These are phyloP conservation scores for Daedaleopsis sinensis DNA, from an alignment of 768 basidiomycete species.

Conservation along the genomic window DNA sequence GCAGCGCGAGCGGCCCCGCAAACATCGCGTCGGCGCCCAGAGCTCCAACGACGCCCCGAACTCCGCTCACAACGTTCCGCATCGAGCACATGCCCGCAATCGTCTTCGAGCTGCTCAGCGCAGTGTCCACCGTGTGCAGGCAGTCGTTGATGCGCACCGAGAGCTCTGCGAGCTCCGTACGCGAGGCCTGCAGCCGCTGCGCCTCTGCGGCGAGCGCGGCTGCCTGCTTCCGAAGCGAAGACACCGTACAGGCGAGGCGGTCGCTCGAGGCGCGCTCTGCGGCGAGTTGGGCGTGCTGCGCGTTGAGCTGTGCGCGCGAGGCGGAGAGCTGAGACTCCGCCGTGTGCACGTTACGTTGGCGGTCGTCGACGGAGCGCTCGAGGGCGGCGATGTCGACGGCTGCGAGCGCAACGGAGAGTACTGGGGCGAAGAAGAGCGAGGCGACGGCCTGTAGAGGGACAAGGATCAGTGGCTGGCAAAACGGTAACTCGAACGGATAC, in stretches of 20 bases:
- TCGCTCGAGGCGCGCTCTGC: background rate
- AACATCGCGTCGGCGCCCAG: slow-evolving; percentile 3
- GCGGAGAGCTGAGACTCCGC: background rate
- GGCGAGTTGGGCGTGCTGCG: background rate
- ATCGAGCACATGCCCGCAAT: background rate
- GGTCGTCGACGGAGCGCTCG: background rate
- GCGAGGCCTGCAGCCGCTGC: background rate
- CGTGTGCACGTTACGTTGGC: background rate
- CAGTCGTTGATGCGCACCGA: slow-evolving; percentile 4
- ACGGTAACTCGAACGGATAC: background rate
- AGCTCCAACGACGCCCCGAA: background rate
- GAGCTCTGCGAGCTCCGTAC: background rate
- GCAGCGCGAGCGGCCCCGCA: background rate
- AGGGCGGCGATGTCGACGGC: background rate
- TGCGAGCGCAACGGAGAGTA: background rate
- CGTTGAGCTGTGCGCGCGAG: background rate
- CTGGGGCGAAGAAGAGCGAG: slow-evolving; percentile 1
- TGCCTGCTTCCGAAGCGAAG: background rate
- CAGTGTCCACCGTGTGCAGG: background rate
- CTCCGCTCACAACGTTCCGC: slow-evolving; percentile 1
- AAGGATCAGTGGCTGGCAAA: too few relatives aligned
- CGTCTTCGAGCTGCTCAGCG: slow-evolving; percentile 3
- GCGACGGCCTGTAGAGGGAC: background rate
- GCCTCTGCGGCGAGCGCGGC: background rate
- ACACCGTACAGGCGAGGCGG: background rate